Conservation (phyloP, 75 land plant genomes). For the Selaginella moellendorffii region DNA sequence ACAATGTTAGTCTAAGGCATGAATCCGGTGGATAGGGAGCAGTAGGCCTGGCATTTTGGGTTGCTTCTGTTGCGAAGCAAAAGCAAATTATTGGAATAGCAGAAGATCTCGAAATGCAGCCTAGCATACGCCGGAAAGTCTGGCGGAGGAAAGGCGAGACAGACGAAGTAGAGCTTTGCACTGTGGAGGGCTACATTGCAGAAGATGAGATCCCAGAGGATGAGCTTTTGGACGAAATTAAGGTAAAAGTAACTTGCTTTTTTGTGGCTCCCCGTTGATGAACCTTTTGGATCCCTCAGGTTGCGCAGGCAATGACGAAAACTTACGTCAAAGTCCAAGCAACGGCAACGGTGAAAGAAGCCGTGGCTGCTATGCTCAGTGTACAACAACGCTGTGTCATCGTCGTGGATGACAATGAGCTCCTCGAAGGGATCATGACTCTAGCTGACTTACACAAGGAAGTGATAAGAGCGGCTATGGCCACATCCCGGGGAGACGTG, state of each 20-base stretch:
- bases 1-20: background rate
- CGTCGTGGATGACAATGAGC: slow-evolving; percentile 62
- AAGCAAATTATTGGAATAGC: slow-evolving; percentile 20
- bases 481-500: slow-evolving; percentile 24
- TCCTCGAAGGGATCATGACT: slow-evolving; percentile 77
- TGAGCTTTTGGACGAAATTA: slow-evolving; percentile 46
- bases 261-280: background rate
- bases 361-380: slow-evolving; percentile 48
- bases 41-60: slow-evolving; percentile 97
- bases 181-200: slow-evolving; percentile 24
- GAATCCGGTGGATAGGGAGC: slow-evolving; percentile 97
- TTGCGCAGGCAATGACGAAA: slow-evolving; percentile 71
- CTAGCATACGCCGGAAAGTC: background rate
- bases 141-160: slow-evolving; percentile 23
- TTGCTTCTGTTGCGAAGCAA: slow-evolving; percentile 78
- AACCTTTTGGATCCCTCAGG: slow-evolving; percentile 32
- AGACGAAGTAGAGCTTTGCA: slow-evolving; percentile 47
- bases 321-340: slow-evolving; percentile 45
- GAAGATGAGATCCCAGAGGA: slow-evolving; percentile 37
- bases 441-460: slow-evolving; percentile 50
- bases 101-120: slow-evolving; percentile 12
- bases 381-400: slow-evolving; percentile 58
- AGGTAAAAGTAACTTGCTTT: slow-evolving; percentile 16
- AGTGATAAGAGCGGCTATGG: slow-evolving; percentile 30
- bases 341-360: slow-evolving; percentile 50